Percentiles rank a stretch among this genome's conserved stretches.
Evolutionary conservation across 345 rosid genomes (phyloP).

Genomic region (Eucalyptus curtisii): DNA sequence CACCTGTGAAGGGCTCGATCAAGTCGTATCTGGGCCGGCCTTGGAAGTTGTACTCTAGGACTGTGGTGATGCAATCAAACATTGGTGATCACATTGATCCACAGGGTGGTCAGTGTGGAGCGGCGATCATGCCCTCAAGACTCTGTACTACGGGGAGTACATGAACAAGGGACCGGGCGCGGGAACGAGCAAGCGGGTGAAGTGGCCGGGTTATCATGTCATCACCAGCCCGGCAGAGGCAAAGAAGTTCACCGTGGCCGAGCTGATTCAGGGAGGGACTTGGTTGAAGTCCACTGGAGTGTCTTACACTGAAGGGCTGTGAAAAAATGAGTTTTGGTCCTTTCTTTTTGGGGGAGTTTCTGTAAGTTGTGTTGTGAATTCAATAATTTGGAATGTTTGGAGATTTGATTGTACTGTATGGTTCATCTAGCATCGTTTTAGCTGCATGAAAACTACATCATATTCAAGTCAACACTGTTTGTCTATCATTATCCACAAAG

Average conservation of each 20-base stretch:
- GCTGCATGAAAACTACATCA: not conserved
- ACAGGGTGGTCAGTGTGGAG: not conserved
- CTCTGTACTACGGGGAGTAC: not conserved
- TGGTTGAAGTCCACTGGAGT: not conserved
- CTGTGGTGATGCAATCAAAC: constrained; percentile 34
- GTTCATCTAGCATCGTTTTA: not conserved
- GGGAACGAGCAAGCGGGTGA: constrained; percentile 49
- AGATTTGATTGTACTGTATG: not conserved
- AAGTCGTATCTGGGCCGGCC: constrained; percentile 75
- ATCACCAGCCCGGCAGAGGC: not conserved
- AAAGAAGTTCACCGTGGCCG: not conserved
- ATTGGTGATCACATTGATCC: not conserved
- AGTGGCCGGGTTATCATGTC: constrained; percentile 36
- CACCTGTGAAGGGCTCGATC: constrained; percentile 1
- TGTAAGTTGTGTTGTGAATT: not conserved
- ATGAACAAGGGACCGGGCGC: not conserved
- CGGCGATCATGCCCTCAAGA: not conserved
- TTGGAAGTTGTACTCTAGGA: constrained; percentile 66
- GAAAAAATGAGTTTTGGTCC: not conserved
- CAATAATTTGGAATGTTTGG: not conserved
- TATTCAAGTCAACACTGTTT: fast-evolving
- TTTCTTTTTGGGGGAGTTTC: not conserved
- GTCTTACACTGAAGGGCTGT: constrained; percentile 33
- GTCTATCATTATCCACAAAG: fast-evolving
- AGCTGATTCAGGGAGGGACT: not conserved